A percentile compares a stretch with the other conserved stretches of the same genome.
phyloP scores from a whole-genome alignment of 176 grass and related monocot species.

The Miscanthus lutarioriparius region DNA sequence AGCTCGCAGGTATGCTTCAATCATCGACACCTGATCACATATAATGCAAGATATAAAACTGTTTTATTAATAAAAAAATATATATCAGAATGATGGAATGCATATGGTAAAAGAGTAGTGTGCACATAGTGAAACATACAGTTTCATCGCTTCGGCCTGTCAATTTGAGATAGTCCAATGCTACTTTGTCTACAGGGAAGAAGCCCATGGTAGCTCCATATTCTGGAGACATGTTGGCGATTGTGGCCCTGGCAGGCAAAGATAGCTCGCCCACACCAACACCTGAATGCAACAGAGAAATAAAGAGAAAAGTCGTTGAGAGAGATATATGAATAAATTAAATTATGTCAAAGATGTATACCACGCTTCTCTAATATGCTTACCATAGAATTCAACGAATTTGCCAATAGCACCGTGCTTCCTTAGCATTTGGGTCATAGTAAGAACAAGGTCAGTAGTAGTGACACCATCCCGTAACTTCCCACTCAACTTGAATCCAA shows the following conservation, averaged over 20 bases:
- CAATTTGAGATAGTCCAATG: slow-evolving; percentile 64
- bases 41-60: background rate
- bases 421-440: slow-evolving; percentile 74
- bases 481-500: slow-evolving; percentile 78
- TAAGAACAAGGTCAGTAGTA: slow-evolving; percentile 80
- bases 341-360: background rate
- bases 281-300: slow-evolving; percentile 34
- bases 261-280: slow-evolving; percentile 56
- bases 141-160: slow-evolving; percentile 68
- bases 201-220: slow-evolving; percentile 80
- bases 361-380: background rate
- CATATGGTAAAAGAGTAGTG: background rate
- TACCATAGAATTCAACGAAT: slow-evolving; percentile 91
- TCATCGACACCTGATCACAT: slow-evolving; percentile 64
- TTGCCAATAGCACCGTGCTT: slow-evolving; percentile 90
- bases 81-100: background rate
- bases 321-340: slow-evolving; percentile 24
- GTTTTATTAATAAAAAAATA: background rate
- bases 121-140: slow-evolving; percentile 29
- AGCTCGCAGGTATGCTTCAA: slow-evolving; percentile 73
- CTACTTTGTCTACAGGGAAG: slow-evolving; percentile 69
- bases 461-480: slow-evolving; percentile 65
- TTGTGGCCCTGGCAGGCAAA: slow-evolving; percentile 56
- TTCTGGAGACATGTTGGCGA: slow-evolving; percentile 76
- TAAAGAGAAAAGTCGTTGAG: background rate